Evolutionary conservation across 306 rosid species (phyloP), one percentile per base, ranked within the genome.

Genomic region (Trifolium dubium): DNA sequence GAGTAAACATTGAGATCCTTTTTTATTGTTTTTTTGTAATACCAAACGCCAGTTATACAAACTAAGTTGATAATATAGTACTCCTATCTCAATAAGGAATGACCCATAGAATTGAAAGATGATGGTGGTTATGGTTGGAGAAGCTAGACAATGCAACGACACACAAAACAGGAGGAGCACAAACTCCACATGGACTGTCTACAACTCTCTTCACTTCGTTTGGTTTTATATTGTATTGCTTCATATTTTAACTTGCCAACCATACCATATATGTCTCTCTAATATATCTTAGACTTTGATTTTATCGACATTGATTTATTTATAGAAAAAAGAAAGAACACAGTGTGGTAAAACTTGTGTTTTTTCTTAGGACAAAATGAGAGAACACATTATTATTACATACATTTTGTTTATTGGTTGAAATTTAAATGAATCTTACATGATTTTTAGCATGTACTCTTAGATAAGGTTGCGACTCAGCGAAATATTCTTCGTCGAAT

Each of bases 131-230:
- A 72, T 80, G 80, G 73, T 85, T 79, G 62, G 71, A 40, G 73
- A 82, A 23, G 23, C 23, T 23, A 56, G 77, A 78, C 82, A 84
- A 6, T 46, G 68, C 75, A 78, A 85, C 90, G 80, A 80, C 82
- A 73, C 15, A 54, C 59, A 71, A 77, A 77, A 71, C 67, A 63
- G 61, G 79, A 35, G 64, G 88, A 81, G 72, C 84, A 61, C 78
- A 58, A 74, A 62, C 39, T 75, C 74, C 94, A 89, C 88, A 83
- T 89, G 94, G 79, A 75, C 15, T 87, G 88, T 86, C 83, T 71
- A 84, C 67, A 66, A 64, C 61, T 41, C 60, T 13, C 53, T 19
- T 23, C 31, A 55, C 44, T 81, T 43, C 10, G 19, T 50, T 50
- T 50, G 28, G 15, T 15, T 50, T 62, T 31, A 58, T 41, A 6